A percentile compares a stretch with the other conserved stretches of the same genome.
Conservation (phyloP, 208 protist genomes). For the Entamoeba histolytica region DNA sequence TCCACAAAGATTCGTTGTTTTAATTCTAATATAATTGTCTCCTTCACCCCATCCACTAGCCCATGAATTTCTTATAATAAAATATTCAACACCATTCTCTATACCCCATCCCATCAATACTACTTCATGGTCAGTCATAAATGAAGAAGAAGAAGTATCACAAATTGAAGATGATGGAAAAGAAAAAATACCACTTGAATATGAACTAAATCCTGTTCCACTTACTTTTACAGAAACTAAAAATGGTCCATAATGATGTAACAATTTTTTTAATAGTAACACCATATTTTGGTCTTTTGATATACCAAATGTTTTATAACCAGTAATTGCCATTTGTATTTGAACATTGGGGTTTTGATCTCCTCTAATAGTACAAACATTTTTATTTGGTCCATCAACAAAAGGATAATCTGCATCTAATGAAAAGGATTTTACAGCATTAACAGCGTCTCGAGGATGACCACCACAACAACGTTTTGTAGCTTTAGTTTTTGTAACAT, state of each 20-base stretch:
- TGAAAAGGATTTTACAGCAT: not conserved
- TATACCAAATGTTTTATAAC: not conserved
- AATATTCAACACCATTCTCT: conserved; percentile 1
- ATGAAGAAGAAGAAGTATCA: too few species aligned
- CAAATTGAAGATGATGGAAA: not conserved
- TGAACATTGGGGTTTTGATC: not conserved
- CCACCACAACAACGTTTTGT: not conserved
- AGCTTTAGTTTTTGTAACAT: not conserved
- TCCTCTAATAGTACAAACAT: not conserved
- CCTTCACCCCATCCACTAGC: not conserved
- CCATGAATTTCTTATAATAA: not conserved
- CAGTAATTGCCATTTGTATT: not conserved
- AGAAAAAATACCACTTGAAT: not conserved
- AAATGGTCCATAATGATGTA: not conserved
- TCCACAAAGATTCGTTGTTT: not conserved
- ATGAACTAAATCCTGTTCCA: not conserved
- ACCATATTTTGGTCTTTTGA: not conserved
- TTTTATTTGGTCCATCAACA: not conserved
- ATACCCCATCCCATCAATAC: conserved; percentile 2
- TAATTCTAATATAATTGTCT: not conserved
- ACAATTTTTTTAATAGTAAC: not conserved
- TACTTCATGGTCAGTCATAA: conserved; percentile 30
- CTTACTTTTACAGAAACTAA: not conserved
- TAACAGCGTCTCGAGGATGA: not conserved
- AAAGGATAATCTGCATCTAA: not conserved